Percentiles rank a stretch among this genome's conserved stretches.
Conservation (phyloP, 129 eudicot genomes). For the Tanacetum coccineum region DNA sequence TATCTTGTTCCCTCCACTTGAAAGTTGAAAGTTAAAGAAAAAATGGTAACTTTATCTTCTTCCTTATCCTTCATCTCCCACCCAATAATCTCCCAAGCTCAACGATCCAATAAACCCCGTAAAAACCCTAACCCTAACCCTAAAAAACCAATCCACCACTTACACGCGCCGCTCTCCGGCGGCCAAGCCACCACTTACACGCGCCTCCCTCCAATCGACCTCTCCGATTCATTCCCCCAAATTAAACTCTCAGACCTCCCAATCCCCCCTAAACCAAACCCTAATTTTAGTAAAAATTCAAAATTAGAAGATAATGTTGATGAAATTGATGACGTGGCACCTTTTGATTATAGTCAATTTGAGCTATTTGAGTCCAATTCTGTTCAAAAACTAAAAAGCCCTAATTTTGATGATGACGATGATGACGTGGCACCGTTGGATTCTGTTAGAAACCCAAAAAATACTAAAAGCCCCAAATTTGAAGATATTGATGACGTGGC, state of each 20-base stretch:
- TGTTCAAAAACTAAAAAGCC: too few relatives aligned
- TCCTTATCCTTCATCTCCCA: too few relatives aligned
- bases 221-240: slow-evolving; percentile 28
- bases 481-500: too few relatives aligned
- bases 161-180: slow-evolving; percentile 32
- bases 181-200: slow-evolving; percentile 94
- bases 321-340: too few relatives aligned
- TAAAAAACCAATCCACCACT: slow-evolving; percentile 28
- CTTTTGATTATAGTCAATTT: too few relatives aligned
- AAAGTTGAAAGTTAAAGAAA: too few relatives aligned
- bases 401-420: too few relatives aligned
- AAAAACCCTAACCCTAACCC: slow-evolving; percentile 29
- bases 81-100: slow-evolving; percentile 29
- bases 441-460: too few relatives aligned
- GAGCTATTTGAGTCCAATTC: too few relatives aligned
- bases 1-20: too few relatives aligned
- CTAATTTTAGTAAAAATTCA: background rate
- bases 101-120: slow-evolving; percentile 35
- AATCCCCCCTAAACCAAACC: slow-evolving; percentile 7
- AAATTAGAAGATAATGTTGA: background rate
- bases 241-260: slow-evolving; percentile 47
- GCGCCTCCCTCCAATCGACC: slow-evolving; percentile 76
- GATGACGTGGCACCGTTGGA: background rate
- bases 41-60: too few relatives aligned
- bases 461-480: too few relatives aligned